These are phyloP conservation scores for Tricharina praecox DNA, from an alignment of 495 filamentous ascomycete species.

Conservation along the genomic window DNA sequence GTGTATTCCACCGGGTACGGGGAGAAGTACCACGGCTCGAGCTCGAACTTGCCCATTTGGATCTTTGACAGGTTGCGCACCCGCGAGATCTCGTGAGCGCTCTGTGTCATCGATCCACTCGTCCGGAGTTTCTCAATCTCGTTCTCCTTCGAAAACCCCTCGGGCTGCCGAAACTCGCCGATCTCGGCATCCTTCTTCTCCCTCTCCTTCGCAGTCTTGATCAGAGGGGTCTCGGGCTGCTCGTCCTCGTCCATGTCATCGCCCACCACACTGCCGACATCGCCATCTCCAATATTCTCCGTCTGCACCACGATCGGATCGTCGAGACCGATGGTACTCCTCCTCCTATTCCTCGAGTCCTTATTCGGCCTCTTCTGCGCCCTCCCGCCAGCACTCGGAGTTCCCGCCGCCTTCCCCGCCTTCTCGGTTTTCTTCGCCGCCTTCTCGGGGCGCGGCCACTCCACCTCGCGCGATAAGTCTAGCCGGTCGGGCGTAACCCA, in stretches of 20 bases:
- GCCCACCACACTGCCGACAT: conserved; percentile 20
- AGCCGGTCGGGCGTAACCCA: conserved; percentile 72
- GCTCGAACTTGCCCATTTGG: conserved; percentile 80
- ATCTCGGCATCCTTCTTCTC: conserved; percentile 35
- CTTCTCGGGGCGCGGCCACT: conserved; percentile 61
- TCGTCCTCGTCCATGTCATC: conserved; percentile 24
- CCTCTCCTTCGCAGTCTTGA: too few species aligned
- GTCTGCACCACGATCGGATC: conserved; percentile 22
- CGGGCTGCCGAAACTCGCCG: conserved; percentile 29
- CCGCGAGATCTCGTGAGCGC: conserved; percentile 88
- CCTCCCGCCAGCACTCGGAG: conserved; percentile 34
- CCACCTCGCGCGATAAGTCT: conserved; percentile 60
- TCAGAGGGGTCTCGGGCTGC: too few species aligned
- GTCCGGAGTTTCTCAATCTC: conserved; percentile 92
- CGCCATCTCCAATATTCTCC: conserved; percentile 17
- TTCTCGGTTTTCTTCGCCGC: conserved; percentile 47
- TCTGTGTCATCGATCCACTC: conserved; percentile 93
- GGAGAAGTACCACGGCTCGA: conserved; percentile 98
- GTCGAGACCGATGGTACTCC: conserved; percentile 7
- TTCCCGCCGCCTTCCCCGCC: conserved; percentile 21
- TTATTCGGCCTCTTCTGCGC: conserved; percentile 40
- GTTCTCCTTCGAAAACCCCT: conserved; percentile 62
- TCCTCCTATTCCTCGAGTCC: conserved; percentile 11
- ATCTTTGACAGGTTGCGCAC: conserved; percentile 84
- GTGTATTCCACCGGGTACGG: conserved; percentile 82